phyloP scores from a whole-genome alignment of 1,139 yeast genomes.

The Oligophagozyma castellii region DNA sequence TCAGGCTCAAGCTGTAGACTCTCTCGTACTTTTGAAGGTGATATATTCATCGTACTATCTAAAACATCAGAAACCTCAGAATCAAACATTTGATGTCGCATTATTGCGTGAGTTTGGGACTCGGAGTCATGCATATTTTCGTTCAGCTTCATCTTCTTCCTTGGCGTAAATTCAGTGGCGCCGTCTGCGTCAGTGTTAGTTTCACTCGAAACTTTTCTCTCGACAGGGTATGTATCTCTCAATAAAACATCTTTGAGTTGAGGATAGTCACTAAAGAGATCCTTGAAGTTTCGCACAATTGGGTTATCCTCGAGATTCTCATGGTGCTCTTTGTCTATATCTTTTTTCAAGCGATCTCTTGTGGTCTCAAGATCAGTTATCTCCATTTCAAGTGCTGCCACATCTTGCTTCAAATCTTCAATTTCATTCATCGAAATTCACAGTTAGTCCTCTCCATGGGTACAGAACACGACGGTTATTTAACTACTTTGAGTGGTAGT shows the following conservation, averaged over 20 bases:
- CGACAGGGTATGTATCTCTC: background rate
- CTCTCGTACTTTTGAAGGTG: slow-evolving; percentile 14
- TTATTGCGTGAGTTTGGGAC: slow-evolving; percentile 11
- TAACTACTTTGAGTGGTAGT: too few species aligned
- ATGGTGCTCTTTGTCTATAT: too few species aligned
- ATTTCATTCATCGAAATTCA: too few species aligned
- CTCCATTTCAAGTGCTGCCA: slow-evolving; percentile 16
- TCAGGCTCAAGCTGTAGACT: slow-evolving; percentile 3
- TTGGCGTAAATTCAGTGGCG: slow-evolving; percentile 2
- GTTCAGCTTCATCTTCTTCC: slow-evolving; percentile 2
- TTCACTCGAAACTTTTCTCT: background rate
- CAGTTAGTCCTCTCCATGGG: too few species aligned
- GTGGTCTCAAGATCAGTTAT: slow-evolving; percentile 6
- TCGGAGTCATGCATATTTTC: slow-evolving; percentile 14
- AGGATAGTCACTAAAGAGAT: slow-evolving; percentile 13
- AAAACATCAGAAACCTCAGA: slow-evolving; percentile 20
- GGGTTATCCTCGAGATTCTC: too few species aligned
- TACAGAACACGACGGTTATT: too few species aligned
- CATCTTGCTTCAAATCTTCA: slow-evolving; percentile 18
- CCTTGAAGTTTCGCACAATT: slow-evolving; percentile 11
- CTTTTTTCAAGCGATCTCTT: slow-evolving; percentile 2
- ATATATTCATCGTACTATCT: slow-evolving; percentile 14
- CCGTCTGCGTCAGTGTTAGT: too few species aligned
- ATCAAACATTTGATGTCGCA: slow-evolving; percentile 26
- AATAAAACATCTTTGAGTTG: slow-evolving; percentile 8